These are phyloP conservation scores for Lagenidium giganteum DNA, from an alignment of 352 stramenopile species.

Conservation along the genomic window DNA sequence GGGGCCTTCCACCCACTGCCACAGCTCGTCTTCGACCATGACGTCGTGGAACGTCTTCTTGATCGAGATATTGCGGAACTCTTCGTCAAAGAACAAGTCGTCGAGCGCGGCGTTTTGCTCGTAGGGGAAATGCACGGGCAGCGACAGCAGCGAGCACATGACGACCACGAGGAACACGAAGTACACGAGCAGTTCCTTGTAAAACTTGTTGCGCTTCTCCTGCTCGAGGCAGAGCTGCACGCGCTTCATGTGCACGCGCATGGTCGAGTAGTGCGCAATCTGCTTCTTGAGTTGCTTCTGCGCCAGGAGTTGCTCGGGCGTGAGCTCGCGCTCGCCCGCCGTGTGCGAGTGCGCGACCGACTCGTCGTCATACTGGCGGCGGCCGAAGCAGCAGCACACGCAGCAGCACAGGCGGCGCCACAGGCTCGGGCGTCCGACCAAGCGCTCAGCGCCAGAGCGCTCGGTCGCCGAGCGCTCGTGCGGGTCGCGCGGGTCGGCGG, in stretches of 20 bases:
- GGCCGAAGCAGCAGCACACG: too few species aligned
- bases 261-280: constrained; percentile 69
- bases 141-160: constrained; percentile 51
- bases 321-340: too few species aligned
- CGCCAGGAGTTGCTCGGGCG: not conserved
- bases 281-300: constrained; percentile 40
- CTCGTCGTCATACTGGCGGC: too few species aligned
- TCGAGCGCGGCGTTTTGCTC: constrained; percentile 60
- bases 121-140: constrained; percentile 69
- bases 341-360: too few species aligned
- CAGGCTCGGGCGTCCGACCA: too few species aligned
- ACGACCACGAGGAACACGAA: constrained; percentile 61
- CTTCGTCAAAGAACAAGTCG: constrained; percentile 61
- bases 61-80: constrained; percentile 52
- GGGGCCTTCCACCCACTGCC: constrained; percentile 60
- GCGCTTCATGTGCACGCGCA: constrained; percentile 82
- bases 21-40: constrained; percentile 61
- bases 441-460: too few species aligned
- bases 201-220: constrained; percentile 82
- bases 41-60: constrained; percentile 66
- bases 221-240: constrained; percentile 76
- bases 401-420: too few species aligned
- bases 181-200: constrained; percentile 74
- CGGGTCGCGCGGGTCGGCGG: too few species aligned
- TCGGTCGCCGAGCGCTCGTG: too few species aligned